Evolutionary conservation across 2,329 filamentous ascomycete species (phyloP), one percentile per base, ranked within the genome.

Genomic region (Alternaria ethzedia): DNA sequence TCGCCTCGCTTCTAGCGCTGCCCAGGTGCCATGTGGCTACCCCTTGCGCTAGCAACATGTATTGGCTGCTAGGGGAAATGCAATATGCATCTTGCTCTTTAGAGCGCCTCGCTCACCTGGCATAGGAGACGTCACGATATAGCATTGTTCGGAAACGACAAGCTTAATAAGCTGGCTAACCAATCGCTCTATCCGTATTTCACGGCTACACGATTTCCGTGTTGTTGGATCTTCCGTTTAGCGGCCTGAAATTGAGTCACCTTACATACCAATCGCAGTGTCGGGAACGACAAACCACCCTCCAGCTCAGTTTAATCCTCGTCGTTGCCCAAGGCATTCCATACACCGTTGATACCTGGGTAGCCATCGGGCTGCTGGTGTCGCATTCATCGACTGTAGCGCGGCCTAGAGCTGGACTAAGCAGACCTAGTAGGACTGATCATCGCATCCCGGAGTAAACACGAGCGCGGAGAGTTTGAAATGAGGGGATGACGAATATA

Each of bases 11-110:
- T 17, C 23, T 23, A 54, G 59, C 59, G 47, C 51, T 52, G 30
- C n/a, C n/a, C n/a, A n/a, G n/a, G n/a, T n/a, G n/a, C 41, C 47
- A 44, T 28, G 59, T 32, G 15, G 43, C 55, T 47, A 54, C 59
- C 59, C 59, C 59, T 62, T 62, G 15, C 59, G 55, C 55, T 59
- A 62, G 30, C 15, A 17, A 43, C 15, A 59, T 49, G 21, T 23
- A 30, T 43, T 21, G 28, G 41, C 47, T 54, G 55, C 36, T 62
- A 52, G 23, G 43, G 28, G 41, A 62, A 54, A 52, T 47, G 41
- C 36, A 46, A 58, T 59, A 32, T 36, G 21, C 59, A n/a, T 58
- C 54, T 41, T 52, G 54, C 36, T 28, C 21, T 49, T 45, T 47
- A 28, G 23, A 52, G 52, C 20, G n/a, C 20, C 49, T 41, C 30